Base-by-base conservation (phyloP, 2,329 filamentous ascomycete species). In the Beauveria brongniartii region DNA sequence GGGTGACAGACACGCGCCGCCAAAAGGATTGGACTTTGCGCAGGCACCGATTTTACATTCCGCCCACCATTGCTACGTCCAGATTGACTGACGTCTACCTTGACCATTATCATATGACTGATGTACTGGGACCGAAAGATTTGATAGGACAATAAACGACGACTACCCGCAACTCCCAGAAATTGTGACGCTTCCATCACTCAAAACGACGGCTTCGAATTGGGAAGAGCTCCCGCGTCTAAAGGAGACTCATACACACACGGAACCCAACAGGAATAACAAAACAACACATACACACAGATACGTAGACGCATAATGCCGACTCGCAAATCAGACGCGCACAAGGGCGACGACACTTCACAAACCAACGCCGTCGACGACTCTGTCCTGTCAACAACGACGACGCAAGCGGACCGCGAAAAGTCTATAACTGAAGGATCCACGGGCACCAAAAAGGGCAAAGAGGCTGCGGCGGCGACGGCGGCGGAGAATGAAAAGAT, bases 321-420 rank as follows among this genome's bases (percentile, higher is more conserved):
- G n/a, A 14, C 44, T 26, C 51, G 44, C 51, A 48, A 61, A 30
- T 46, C 51, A 85, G 85, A 83, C 80, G 82, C 82, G 28, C 78
- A 80, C 58, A 86, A 86, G 70, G 80, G 77, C 64, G 81, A 83
- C 65, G 67, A 51, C n/a, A 20, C 40, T 9, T 56, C 43, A 47
- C 54, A 56, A 18, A 26, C 37, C n/a, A 40, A 41, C 18, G 22
- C 4, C 16, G 50, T 43, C 18, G 56, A 59, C 37, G 56, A 46
- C 20, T 46, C 56, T 14, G n/a, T 40, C 34, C 47, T 46, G 20
- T 60, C 58, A 30, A 54, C 50, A 16, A 10, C 55, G 37, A 44
- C 16, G 16, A n/a, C 80, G 12, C 75, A 78, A 51, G 75, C 75
- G 44, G 74, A 73, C 30, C 73, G 74, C 63, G 78, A 81, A 52